Evolutionary conservation across 108 stramenopile species (phyloP).

Genomic region (Pseudonitzschia multistriata): DNA sequence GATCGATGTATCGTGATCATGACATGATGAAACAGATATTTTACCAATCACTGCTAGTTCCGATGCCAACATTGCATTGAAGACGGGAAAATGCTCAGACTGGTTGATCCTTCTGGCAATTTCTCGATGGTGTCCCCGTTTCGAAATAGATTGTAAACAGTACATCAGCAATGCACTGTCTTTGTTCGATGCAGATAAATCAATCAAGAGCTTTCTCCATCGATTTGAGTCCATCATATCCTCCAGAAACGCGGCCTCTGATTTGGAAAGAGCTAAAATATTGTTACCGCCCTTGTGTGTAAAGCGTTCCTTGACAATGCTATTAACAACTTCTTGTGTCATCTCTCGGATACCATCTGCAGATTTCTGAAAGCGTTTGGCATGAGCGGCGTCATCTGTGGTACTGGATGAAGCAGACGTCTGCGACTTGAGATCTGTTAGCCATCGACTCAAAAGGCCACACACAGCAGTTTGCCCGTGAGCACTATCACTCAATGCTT

Average conservation of each 20-base stretch:
- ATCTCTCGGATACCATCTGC: constrained; percentile 63
- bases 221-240: constrained; percentile 81
- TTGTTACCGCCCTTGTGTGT: constrained; percentile 65
- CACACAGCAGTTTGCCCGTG: constrained; percentile 75
- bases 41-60: constrained; percentile 65
- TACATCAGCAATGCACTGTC: constrained; percentile 79
- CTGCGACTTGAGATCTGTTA: constrained; percentile 61
- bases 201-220: constrained; percentile 83
- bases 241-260: constrained; percentile 69
- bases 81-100: constrained; percentile 84
- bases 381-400: constrained; percentile 8
- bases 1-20: constrained; percentile 40
- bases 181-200: constrained; percentile 73
- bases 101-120: constrained; percentile 83
- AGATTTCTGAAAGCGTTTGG: constrained; percentile 17
- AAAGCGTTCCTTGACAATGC: constrained; percentile 74
- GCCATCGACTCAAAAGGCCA: constrained; percentile 72
- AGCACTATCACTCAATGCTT: constrained; percentile 60
- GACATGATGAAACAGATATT: constrained; percentile 54
- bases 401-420: background rate
- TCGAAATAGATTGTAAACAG: constrained; percentile 73
- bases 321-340: constrained; percentile 60
- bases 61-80: constrained; percentile 72
- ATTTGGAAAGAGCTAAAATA: constrained; percentile 67
- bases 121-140: constrained; percentile 81